phyloP scores from a whole-genome alignment of 2,329 filamentous ascomycete species.

The Metarhizium sp. region DNA sequence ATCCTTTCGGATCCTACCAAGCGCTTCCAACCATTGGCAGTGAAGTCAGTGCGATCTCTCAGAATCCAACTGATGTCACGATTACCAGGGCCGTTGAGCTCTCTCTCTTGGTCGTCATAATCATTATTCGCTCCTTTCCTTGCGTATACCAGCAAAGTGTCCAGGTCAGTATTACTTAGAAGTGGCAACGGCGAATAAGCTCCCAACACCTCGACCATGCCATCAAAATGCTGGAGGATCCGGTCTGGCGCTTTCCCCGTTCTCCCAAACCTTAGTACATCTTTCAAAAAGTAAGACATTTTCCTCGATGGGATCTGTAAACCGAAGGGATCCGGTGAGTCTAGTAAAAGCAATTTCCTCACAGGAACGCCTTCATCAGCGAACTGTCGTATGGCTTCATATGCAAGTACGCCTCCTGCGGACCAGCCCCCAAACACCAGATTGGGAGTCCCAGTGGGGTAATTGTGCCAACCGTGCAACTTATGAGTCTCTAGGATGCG shows the following conservation, averaged over 20 bases:
- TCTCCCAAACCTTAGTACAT: background rate
- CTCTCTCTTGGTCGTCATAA: background rate
- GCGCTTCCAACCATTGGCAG: background rate
- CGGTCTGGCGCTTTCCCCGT: background rate
- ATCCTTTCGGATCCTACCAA: background rate
- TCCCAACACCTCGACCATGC: background rate
- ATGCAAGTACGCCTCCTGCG: background rate
- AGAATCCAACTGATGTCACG: background rate
- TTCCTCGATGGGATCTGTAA: background rate
- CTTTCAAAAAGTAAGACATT: background rate
- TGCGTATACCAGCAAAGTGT: background rate
- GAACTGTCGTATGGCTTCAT: background rate
- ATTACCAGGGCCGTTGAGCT: background rate
- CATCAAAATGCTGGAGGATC: background rate
- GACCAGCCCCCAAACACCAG: background rate
- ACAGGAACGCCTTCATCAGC: background rate
- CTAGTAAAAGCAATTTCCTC: background rate
- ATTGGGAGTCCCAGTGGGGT: background rate
- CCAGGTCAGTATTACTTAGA: background rate
- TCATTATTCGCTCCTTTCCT: background rate
- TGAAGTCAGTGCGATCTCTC: background rate
- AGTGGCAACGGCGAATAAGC: background rate
- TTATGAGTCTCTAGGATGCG: slow-evolving; percentile 42
- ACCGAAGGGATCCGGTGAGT: background rate
- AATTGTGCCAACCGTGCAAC: slow-evolving; percentile 54